These are phyloP conservation scores for Pelargonium hybrid DNA, from an alignment of 441 rosid species.

Conservation along the genomic window DNA sequence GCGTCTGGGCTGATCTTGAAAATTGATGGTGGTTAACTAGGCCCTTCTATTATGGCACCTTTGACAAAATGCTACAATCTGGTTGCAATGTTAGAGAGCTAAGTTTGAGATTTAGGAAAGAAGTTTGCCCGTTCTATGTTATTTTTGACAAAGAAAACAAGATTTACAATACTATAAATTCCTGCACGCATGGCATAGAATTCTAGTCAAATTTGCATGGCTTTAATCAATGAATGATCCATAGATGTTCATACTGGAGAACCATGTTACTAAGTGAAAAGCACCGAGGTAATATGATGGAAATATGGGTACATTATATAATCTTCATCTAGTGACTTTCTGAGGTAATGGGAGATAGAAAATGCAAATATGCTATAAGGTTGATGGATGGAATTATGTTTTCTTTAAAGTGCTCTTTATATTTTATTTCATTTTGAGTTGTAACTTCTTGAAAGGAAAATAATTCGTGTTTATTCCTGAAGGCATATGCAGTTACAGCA, in stretches of 20 bases:
- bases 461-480: constrained; percentile 19
- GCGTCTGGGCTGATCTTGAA: background rate
- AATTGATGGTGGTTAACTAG: background rate
- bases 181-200: background rate
- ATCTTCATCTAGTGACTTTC: background rate
- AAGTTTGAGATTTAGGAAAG: background rate
- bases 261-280: background rate
- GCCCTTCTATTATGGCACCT: background rate
- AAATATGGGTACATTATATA: background rate
- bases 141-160: background rate
- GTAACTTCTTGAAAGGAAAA: constrained; percentile 8
- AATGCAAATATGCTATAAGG: background rate
- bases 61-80: background rate
- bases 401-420: background rate
- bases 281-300: background rate
- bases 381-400: background rate
- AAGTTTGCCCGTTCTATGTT: background rate
- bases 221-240: background rate
- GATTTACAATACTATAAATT: background rate
- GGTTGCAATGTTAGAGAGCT: background rate
- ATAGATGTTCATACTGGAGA: background rate
- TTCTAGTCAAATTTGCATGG: background rate
- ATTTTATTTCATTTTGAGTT: background rate
- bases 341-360: background rate
- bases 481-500: constrained; percentile 90